Conservation (phyloP, 1,284 basidiomycete genomes). For the Neolentinus lepideus region DNA sequence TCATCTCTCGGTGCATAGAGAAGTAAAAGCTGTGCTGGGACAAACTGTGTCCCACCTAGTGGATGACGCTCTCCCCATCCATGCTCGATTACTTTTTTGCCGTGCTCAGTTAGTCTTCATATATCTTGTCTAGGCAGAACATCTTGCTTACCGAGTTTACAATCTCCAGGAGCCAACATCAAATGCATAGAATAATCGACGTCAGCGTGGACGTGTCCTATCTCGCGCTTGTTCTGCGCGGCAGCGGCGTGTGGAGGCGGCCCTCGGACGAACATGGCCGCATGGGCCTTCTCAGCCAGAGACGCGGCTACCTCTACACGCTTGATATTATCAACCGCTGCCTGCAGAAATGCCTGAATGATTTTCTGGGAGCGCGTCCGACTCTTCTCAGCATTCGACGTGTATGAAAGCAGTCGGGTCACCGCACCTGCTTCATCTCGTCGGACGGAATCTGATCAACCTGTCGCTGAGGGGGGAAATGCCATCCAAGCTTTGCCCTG, state of each 20-base stretch:
- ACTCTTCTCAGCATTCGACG: neutral
- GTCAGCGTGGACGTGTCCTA: neutral
- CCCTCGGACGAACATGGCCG: neutral
- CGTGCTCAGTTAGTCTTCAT: neutral
- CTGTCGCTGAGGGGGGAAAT: conserved; percentile 19
- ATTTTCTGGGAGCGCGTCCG: neutral
- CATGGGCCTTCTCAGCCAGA: neutral
- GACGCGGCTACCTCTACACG: neutral
- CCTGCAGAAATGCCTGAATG: neutral
- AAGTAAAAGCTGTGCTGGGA: neutral
- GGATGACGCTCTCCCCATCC: conserved; percentile 1
- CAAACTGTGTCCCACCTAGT: neutral
- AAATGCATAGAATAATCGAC: conserved; percentile 1
- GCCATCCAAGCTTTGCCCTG: conserved; percentile 16
- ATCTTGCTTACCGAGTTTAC: neutral
- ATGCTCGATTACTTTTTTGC: neutral
- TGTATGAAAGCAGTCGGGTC: neutral
- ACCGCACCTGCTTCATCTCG: conserved; percentile 11
- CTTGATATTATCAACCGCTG: neutral
- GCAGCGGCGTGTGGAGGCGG: neutral
- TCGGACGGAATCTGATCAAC: conserved; percentile 10
- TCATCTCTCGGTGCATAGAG: neutral
- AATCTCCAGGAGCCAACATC: neutral
- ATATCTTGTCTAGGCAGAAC: no score
- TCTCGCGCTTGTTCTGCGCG: neutral